Evolutionary conservation across 1,284 basidiomycete species (phyloP), one percentile per base, ranked within the genome.

Genomic region (Rhodotorula sp.): DNA sequence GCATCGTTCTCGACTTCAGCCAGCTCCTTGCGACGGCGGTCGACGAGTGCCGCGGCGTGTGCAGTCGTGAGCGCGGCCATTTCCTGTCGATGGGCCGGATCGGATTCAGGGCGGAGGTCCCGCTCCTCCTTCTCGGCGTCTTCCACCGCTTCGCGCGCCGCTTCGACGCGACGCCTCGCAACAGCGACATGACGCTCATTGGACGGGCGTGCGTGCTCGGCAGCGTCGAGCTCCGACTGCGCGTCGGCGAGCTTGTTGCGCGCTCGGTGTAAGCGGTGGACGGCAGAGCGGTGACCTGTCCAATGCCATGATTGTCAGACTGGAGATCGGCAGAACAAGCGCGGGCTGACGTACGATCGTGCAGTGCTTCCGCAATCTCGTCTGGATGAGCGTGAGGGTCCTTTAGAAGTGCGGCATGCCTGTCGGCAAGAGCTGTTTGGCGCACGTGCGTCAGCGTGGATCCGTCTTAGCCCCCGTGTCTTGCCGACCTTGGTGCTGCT

Each of bases 381-480:
- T 25, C 23, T 12, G 48, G 48, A 14, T 23, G 13, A 5, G 60
- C 21, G 27, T n/a, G 34, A 5, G 60, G 41, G 21, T 61, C 46
- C 16, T 16, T 10, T 13, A 16, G 17, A 8, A 42, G 34, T 3
- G 48, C 49, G 12, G 16, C 21, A 21, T 61, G 48, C 13, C 48
- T 48, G 4, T 4, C 4, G 13, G 7, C 21, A 23, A 61, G 60
- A 34, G 34, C 34, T 34, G 13, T 41, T 34, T 56, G 34, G n/a
- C 5, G 8, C 14, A 17, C 17, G 17, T 17, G 16, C n/a, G 16
- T 17, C 27, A 14, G 13, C 25, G n/a, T 25, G 14, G 14, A 7
- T 2, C 0, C 12, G 27, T 4, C 7, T 3, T 0, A 34, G 25
- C 5, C 7, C 13, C 1, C 17, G 14, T 7, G 7, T n/a, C 0